A percentile compares a stretch with the other conserved stretches of the same genome.
Conservation (phyloP, 192 early-diverging fungal species). For the Coemansia reversa region DNA sequence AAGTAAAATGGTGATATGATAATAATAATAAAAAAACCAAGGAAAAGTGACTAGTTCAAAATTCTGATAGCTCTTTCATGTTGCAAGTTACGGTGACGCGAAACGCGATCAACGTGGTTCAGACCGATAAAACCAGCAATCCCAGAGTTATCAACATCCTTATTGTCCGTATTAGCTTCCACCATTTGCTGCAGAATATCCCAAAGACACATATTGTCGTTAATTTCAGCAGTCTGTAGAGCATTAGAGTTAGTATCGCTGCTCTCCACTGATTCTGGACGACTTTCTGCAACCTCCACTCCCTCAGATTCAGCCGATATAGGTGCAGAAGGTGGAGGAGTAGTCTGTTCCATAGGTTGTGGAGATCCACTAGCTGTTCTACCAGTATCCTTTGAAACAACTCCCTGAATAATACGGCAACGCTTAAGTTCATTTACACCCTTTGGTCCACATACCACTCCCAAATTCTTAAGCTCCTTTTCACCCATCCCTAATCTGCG, state of each 20-base stretch:
- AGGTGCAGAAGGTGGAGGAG: not conserved
- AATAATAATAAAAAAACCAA: no score
- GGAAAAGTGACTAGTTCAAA: constrained; percentile 16
- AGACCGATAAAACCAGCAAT: constrained; percentile 25
- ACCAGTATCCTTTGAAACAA: not conserved
- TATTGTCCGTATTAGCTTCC: not conserved
- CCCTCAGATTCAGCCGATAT: not conserved
- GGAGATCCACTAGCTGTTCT: not conserved
- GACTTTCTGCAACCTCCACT: not conserved
- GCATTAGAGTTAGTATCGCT: not conserved
- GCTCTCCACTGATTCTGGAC: not conserved
- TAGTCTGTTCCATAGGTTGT: not conserved
- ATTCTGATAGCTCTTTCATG: constrained; percentile 40
- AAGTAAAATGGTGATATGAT: not conserved
- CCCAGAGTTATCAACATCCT: constrained; percentile 3
- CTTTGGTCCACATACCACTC: no score
- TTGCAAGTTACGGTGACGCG: constrained; percentile 32
- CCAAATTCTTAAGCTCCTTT: no score
- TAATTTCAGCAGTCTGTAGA: not conserved
- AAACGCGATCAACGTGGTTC: constrained; percentile 37
- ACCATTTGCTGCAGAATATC: constrained; percentile 25
- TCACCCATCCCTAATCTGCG: no score
- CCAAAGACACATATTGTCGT: constrained; percentile 29
- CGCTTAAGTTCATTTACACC: no score
- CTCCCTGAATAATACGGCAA: no score